Conservation (phyloP, 2,329 filamentous ascomycete genomes). For the Amphichorda felina region DNA sequence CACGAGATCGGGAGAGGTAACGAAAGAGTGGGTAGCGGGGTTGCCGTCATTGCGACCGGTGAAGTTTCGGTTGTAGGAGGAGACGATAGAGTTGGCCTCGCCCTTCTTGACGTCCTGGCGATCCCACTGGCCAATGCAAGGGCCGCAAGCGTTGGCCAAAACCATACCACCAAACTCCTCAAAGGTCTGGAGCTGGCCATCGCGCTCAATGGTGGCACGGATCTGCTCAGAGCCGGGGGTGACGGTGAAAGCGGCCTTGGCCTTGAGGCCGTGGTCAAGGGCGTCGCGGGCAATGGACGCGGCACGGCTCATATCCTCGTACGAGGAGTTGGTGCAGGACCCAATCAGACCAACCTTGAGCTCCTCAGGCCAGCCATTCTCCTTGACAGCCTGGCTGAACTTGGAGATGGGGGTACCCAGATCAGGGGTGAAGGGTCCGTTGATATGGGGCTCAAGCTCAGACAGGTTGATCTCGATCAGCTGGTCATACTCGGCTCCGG, state of each 20-base stretch:
- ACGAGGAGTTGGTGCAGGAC: slow-evolving; percentile 88
- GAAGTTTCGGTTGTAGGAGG: slow-evolving; percentile 99
- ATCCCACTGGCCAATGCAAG: slow-evolving; percentile 94
- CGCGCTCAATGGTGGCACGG: slow-evolving; percentile 79
- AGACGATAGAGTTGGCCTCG: slow-evolving; percentile 90
- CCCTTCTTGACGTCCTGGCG: slow-evolving; percentile 90
- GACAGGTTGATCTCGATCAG: slow-evolving; percentile 92
- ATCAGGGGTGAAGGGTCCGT: slow-evolving; percentile 97
- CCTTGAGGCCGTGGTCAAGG: slow-evolving; percentile 83
- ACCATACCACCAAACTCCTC: slow-evolving; percentile 94
- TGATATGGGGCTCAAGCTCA: slow-evolving; percentile 90
- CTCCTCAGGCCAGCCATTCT: slow-evolving; percentile 92
- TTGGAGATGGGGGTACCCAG: slow-evolving; percentile 95
- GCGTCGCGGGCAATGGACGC: slow-evolving; percentile 88
- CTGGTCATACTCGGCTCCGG: slow-evolving; percentile 91
- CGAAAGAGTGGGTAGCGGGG: slow-evolving; percentile 87
- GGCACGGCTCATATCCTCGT: slow-evolving; percentile 85
- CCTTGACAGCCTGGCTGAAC: slow-evolving; percentile 88
- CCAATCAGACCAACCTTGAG: slow-evolving; percentile 95
- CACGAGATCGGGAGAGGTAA: slow-evolving; percentile 81
- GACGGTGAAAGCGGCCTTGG: slow-evolving; percentile 87
- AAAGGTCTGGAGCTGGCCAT: slow-evolving; percentile 86
- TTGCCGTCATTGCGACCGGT: slow-evolving; percentile 96
- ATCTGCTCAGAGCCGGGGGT: slow-evolving; percentile 97
- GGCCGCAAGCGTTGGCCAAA: slow-evolving; percentile 88